Conservation (phyloP, 345 rosid genomes). For the Heritiera littoralis region DNA sequence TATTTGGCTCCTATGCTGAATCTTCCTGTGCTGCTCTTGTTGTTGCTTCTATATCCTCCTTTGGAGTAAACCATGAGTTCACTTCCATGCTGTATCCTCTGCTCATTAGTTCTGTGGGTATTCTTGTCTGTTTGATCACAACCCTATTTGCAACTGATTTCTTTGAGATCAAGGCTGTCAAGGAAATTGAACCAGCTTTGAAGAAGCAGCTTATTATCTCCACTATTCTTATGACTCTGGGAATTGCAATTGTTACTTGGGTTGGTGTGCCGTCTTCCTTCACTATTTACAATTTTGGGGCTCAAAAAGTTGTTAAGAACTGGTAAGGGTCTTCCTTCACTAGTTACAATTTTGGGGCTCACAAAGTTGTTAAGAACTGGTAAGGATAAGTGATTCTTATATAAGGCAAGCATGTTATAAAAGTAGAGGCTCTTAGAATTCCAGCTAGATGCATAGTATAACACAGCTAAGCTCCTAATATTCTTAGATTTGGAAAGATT, state of each 20-base stretch:
- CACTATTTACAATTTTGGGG: conserved; percentile 69
- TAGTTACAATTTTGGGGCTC: conserved; percentile 67
- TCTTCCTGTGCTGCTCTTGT: conserved; percentile 78
- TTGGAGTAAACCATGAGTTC: conserved; percentile 64
- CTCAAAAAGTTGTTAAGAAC: conserved; percentile 66
- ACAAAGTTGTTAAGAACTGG: conserved; percentile 75
- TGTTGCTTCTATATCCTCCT: conserved; percentile 74
- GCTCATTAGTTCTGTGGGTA: conserved; percentile 67
- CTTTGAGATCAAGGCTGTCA: conserved; percentile 70
- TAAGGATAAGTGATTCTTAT: conserved; percentile 26
- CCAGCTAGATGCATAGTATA: background rate
- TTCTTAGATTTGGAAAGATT: background rate
- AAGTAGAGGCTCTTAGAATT: background rate
- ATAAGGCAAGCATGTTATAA: background rate
- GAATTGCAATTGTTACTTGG: conserved; percentile 58
- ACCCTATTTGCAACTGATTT: conserved; percentile 70
- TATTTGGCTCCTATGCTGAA: conserved; percentile 75
- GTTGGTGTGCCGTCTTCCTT: conserved; percentile 63
- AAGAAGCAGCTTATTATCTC: conserved; percentile 72
- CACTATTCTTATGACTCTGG: conserved; percentile 63
- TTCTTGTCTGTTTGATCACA: conserved; percentile 69
- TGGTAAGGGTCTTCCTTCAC: conserved; percentile 71
- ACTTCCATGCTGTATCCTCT: conserved; percentile 73
- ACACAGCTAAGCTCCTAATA: background rate
- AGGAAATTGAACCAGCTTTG: conserved; percentile 67